Percentiles rank a stretch among this genome's conserved stretches.
Conservation (phyloP, 306 rosid genomes). For the Myrica gale region DNA sequence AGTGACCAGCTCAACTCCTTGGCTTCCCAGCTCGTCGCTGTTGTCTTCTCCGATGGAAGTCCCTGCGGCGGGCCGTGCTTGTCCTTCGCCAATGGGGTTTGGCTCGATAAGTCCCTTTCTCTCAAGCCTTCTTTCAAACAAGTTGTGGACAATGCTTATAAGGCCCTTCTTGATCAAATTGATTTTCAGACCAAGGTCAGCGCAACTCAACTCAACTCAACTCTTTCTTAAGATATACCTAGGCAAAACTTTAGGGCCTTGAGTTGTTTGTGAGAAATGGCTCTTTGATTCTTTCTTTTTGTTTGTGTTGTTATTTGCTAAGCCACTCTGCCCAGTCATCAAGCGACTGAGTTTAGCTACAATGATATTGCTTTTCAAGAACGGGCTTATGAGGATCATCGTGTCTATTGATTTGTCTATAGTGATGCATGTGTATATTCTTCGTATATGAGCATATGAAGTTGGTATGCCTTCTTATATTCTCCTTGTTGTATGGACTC, state of each 20-base stretch:
- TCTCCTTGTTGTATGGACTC: not conserved
- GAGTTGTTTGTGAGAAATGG: not conserved
- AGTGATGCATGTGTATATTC: not conserved
- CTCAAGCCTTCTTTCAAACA: conserved; percentile 68
- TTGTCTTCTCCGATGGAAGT: conserved; percentile 56
- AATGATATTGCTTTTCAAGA: not conserved
- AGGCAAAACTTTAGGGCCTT: not conserved
- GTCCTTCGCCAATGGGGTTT: conserved; percentile 56
- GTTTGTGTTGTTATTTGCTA: not conserved
- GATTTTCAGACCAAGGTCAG: conserved; percentile 69
- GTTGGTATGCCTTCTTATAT: not conserved
- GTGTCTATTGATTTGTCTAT: no score
- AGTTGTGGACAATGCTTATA: conserved; percentile 43
- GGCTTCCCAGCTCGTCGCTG: conserved; percentile 54
- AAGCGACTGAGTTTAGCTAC: not conserved
- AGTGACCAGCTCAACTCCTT: conserved; percentile 55
- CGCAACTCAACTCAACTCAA: not conserved
- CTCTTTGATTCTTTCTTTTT: not conserved
- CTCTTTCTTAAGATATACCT: not conserved
- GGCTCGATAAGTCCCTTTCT: conserved; percentile 61
- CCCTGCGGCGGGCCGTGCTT: conserved; percentile 70
- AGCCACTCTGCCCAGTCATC: not conserved
- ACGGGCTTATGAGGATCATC: not conserved
- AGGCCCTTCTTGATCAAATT: conserved; percentile 48
- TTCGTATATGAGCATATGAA: no score